Base-by-base conservation (phyloP, 192 early-diverging fungal genomes). In the Coemansia sp. region DNA sequence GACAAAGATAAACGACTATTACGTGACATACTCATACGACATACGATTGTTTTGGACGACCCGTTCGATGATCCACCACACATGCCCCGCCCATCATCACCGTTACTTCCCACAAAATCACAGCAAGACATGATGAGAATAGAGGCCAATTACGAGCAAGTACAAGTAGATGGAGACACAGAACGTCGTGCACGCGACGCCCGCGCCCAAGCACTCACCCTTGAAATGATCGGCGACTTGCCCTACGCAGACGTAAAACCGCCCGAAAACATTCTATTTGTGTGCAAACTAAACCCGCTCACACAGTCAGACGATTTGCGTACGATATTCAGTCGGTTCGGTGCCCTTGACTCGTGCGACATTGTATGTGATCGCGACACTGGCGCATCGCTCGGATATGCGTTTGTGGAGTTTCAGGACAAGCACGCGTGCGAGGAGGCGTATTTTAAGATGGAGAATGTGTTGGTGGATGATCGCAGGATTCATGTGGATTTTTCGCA, bases 401-500 rank as follows among this genome's bases (percentile, higher is more conserved):
- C 96, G 4, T 98, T 98, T 78, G 90, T 98, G 53, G 96, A 98
- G 69, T 98, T 94, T 84, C 90, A 88, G 9, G 84, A 90, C 12
- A 89, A 91, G 63, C 88, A 89, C 38, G 85, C 86, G 21, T 93
- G 91, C 66, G 94, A 97, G 74, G 88, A 91, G 69, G 95, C 95
- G 9, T 97, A 95, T 60, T 92, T 93, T 68, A 95, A 96, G 70
- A 96, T 96, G 96, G 91, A 98, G 53, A 93, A 92, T 61, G 95
- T 96, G 1, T 64, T 97, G 21, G 93, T 98, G 60, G 96, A 98
- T 67, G 96, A 98, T 71, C 87, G 94, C 1, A 73, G 96, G 18
- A 95, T 98, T 44, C 92, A 96, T 67, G 95, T 98, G 12, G 96
- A 98, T 74, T 98, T 98, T 64, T 98, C 96, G 24, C 96, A 98